These are phyloP conservation scores for Mycogone perniciosa DNA, from an alignment of 2,329 filamentous ascomycete genomes.

Conservation along the genomic window DNA sequence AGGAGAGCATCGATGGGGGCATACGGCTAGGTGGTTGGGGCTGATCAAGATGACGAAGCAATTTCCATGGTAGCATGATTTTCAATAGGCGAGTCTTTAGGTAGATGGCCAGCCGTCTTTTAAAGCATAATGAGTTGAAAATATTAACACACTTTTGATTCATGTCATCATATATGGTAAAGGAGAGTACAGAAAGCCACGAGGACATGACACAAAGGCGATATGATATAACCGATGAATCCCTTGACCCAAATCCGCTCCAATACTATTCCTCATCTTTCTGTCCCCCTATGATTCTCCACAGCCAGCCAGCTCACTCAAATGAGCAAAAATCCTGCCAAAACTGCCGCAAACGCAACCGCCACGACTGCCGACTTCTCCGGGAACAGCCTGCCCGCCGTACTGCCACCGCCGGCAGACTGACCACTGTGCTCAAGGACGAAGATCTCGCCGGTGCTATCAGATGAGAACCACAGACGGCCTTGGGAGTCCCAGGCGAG, in stretches of 20 bases:
- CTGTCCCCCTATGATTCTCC: no score
- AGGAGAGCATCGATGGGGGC: background rate
- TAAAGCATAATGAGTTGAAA: background rate
- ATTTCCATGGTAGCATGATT: background rate
- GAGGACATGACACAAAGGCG: no score
- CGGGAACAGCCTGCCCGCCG: slow-evolving; percentile 17
- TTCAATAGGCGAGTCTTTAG: background rate
- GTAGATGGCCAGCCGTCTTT: background rate
- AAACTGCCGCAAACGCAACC: slow-evolving; percentile 22
- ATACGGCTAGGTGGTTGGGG: no score
- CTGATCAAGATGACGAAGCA: background rate
- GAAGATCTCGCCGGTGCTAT: slow-evolving; percentile 60
- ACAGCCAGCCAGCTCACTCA: slow-evolving; percentile 9
- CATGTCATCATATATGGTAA: background rate
- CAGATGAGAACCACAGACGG: slow-evolving; percentile 56
- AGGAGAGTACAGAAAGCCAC: background rate
- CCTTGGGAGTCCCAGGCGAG: slow-evolving; percentile 45
- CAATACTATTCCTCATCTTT: no score
- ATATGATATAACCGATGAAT: no score
- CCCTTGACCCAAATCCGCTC: no score
- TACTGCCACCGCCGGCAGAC: slow-evolving; percentile 12
- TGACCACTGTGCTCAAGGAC: slow-evolving; percentile 34
- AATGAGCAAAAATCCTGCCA: slow-evolving; percentile 24
- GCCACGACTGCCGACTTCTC: slow-evolving; percentile 17
- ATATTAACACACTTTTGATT: background rate